These are phyloP conservation scores for Curvularia verruculosa DNA, from an alignment of 2,329 filamentous ascomycete species.

Conservation along the genomic window DNA sequence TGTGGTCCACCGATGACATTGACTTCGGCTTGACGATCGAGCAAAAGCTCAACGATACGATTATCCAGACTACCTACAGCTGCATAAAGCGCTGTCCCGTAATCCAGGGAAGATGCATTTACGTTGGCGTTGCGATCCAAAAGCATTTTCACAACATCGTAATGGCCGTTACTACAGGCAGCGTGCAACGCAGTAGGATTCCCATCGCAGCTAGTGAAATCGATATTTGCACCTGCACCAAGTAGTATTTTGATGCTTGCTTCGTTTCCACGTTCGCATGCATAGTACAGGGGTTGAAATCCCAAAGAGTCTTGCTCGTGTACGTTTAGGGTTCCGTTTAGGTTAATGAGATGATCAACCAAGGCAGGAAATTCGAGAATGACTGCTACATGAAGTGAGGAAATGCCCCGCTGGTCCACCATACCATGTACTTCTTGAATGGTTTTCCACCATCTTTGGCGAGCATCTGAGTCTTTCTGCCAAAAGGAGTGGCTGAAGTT, in stretches of 20 bases:
- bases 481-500: slow-evolving; percentile 24
- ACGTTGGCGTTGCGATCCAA: slow-evolving; percentile 23
- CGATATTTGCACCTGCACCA: slow-evolving; percentile 23
- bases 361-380: slow-evolving; percentile 25
- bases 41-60: slow-evolving; percentile 17
- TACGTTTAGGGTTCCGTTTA: slow-evolving; percentile 17
- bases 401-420: slow-evolving; percentile 17
- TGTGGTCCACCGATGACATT: slow-evolving; percentile 22
- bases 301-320: slow-evolving; percentile 27
- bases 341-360: slow-evolving; percentile 25
- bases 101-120: slow-evolving; percentile 13
- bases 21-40: slow-evolving; percentile 20
- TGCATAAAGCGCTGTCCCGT: slow-evolving; percentile 27
- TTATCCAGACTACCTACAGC: slow-evolving; percentile 19
- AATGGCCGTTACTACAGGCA: slow-evolving; percentile 21
- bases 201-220: slow-evolving; percentile 9
- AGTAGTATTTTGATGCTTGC: slow-evolving; percentile 27
- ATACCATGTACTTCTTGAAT: slow-evolving; percentile 21
- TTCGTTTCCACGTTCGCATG: slow-evolving; percentile 22
- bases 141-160: slow-evolving; percentile 23
- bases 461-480: slow-evolving; percentile 17
- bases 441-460: slow-evolving; percentile 27
- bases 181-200: slow-evolving; percentile 22
- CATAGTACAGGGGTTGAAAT: slow-evolving; percentile 30
- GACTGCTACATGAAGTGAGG: slow-evolving; percentile 27